Percentiles rank a stretch among this genome's conserved stretches.
These are phyloP conservation scores for Barnettozyma botsteinii DNA, from an alignment of 805 yeast genomes.

Conservation along the genomic window DNA sequence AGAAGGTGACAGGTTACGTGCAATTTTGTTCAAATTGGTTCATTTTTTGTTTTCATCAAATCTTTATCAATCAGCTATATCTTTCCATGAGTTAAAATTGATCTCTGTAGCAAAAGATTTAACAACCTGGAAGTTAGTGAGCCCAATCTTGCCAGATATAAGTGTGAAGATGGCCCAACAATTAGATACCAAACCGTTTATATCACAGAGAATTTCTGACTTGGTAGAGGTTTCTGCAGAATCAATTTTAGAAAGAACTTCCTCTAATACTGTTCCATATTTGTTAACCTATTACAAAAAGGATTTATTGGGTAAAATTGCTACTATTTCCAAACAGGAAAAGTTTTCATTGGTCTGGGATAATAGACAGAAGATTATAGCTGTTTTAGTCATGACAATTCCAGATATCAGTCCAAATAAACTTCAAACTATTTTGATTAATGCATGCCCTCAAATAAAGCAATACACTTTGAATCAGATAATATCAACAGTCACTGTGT, in stretches of 20 bases:
- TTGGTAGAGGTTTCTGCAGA: constrained; percentile 56
- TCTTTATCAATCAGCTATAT: constrained; percentile 62
- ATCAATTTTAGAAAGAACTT: constrained; percentile 63
- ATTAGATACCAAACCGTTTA: constrained; percentile 41
- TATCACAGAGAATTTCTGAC: constrained; percentile 56
- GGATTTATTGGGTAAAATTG: constrained; percentile 58
- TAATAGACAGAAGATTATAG: constrained; percentile 48
- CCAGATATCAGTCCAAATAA: constrained; percentile 42
- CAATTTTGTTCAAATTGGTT: constrained; percentile 57
- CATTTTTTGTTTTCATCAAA: constrained; percentile 60
- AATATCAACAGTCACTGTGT: constrained; percentile 21
- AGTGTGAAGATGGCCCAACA: constrained; percentile 57
- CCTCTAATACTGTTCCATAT: constrained; percentile 70
- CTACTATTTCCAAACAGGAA: constrained; percentile 41
- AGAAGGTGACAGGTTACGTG: constrained; percentile 63
- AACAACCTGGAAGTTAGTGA: constrained; percentile 74
- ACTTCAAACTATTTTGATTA: constrained; percentile 46
- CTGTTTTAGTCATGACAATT: constrained; percentile 49
- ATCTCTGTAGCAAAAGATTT: constrained; percentile 50
- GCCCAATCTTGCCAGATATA: constrained; percentile 73
- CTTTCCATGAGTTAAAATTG: constrained; percentile 54
- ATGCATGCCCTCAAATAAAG: constrained; percentile 45
- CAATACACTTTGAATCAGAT: constrained; percentile 25
- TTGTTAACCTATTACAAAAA: constrained; percentile 60
- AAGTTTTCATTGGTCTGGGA: constrained; percentile 43